A percentile compares a stretch with the other conserved stretches of the same genome.
These are phyloP conservation scores for Macrophomina phaseolina DNA, from an alignment of 2,329 filamentous ascomycete genomes.

Conservation along the genomic window DNA sequence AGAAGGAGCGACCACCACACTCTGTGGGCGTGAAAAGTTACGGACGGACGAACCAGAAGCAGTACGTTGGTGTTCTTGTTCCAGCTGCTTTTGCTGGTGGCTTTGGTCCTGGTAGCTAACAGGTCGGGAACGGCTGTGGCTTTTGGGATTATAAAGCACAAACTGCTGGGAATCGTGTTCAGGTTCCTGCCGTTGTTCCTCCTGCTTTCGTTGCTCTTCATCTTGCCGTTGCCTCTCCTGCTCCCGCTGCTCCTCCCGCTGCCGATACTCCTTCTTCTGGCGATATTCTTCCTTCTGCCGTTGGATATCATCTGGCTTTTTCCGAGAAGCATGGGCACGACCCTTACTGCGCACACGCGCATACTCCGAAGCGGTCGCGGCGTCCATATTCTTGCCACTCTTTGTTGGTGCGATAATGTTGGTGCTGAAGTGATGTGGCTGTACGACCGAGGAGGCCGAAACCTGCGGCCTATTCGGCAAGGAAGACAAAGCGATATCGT, in stretches of 20 bases:
- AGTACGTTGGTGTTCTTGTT: background rate
- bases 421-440: constrained; percentile 44
- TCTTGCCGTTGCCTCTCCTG: background rate
- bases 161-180: background rate
- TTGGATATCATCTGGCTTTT: background rate
- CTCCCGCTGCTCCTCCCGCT: background rate
- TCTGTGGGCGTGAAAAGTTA: constrained; percentile 23
- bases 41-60: background rate
- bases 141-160: background rate
- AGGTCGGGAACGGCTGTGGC: background rate
- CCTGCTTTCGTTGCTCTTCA: background rate
- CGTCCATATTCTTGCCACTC: constrained; percentile 41
- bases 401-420: constrained; percentile 36
- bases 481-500: constrained; percentile 45
- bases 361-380: constrained; percentile 41
- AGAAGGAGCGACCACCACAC: background rate
- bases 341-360: constrained; percentile 45
- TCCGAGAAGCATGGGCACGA: constrained; percentile 29
- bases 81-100: background rate
- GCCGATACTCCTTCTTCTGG: background rate
- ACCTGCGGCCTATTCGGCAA: constrained; percentile 31
- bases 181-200: background rate
- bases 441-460: constrained; percentile 35
- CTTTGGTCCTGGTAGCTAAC: background rate
- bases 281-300: background rate